Evolutionary conservation across 2,329 filamentous ascomycete species (phyloP), one percentile per base, ranked within the genome.

Genomic region (Beauveria rudraprayagi): DNA sequence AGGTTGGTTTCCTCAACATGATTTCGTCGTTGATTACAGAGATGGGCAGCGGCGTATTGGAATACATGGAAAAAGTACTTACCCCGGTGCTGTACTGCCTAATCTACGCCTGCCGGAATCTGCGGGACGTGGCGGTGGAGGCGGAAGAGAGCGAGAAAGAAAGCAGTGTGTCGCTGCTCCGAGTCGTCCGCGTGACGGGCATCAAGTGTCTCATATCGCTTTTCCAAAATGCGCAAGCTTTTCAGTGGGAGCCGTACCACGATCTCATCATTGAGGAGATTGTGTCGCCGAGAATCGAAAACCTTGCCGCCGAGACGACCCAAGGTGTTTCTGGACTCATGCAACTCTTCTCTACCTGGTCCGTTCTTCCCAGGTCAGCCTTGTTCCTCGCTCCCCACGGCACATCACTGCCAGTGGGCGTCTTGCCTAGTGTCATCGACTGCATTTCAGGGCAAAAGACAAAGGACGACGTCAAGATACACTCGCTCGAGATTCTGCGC

Each of bases 1-100:
- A 97, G 72, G 83, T 94, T 62, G 94, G 95, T 78, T 85, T 97
- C 70, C 77, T 96, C 56, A 96, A 95, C 70, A 94, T 97, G 91
- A 81, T 94, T 55, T 87, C 92, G 63, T 86, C 93, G 11, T 85
- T 97, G 71, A 85, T 97, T 63, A 88, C 89, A 61, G 91, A 94
- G 58, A 82, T 97, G 41, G 91, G 92, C 58, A 85, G 83, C 5
- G 87, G 87, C 59, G 84, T 95, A 59, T 74, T 80, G 2, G 82
- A 85, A 0, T 93, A 90, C 67, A 82, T 88, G 54, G 77, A 82
- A 17, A 82, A 81, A 14, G 79, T 97, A 5, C 79, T 93, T 64
- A 86, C 93, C 67, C 84, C 91, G 0, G 81, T 95, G 0, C 76
- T 97, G 1, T 93, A 92, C 70, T 97, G 92, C 70, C 77, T 94